Percentiles rank a stretch among this genome's conserved stretches.
phyloP scores from a whole-genome alignment of 352 stramenopile species.

The Globisporangium barbulae region DNA sequence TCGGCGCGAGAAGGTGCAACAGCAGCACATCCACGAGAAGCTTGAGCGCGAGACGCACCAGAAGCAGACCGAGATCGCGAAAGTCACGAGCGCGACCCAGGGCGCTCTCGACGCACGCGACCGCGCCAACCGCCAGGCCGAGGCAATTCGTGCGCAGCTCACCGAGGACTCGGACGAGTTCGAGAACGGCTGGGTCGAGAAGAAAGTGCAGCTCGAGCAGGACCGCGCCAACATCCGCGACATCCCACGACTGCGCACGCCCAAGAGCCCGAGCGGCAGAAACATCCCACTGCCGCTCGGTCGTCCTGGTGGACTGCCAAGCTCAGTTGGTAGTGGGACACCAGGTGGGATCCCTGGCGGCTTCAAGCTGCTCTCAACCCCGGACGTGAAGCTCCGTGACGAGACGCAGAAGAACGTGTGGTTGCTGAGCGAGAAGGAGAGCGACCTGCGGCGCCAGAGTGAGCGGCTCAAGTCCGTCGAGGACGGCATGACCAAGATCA shows the following conservation, averaged over 20 bases:
- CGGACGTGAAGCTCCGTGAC: slow-evolving; percentile 67
- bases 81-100: slow-evolving; percentile 74
- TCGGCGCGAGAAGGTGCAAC: slow-evolving; percentile 75
- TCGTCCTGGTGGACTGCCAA: background rate
- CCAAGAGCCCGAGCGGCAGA: slow-evolving; percentile 36
- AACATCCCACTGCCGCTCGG: background rate
- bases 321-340: background rate
- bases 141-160: slow-evolving; percentile 67
- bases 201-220: slow-evolving; percentile 79
- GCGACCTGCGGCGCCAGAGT: slow-evolving; percentile 65
- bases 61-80: slow-evolving; percentile 79
- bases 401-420: slow-evolving; percentile 77
- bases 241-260: slow-evolving; percentile 57
- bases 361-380: slow-evolving; percentile 63
- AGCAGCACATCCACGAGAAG: slow-evolving; percentile 73
- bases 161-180: slow-evolving; percentile 83
- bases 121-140: slow-evolving; percentile 78
- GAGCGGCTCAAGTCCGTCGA: slow-evolving; percentile 71
- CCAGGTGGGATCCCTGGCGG: slow-evolving; percentile 14
- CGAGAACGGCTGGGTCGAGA: slow-evolving; percentile 81
- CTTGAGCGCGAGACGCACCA: slow-evolving; percentile 82
- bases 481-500: slow-evolving; percentile 84
- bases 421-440: slow-evolving; percentile 74
- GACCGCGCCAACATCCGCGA: slow-evolving; percentile 80
- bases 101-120: slow-evolving; percentile 79